Percentiles rank a stretch among this genome's conserved stretches.
phyloP scores from a whole-genome alignment of 495 filamentous ascomycete species.

The Aspergillus incahuasiensis region DNA sequence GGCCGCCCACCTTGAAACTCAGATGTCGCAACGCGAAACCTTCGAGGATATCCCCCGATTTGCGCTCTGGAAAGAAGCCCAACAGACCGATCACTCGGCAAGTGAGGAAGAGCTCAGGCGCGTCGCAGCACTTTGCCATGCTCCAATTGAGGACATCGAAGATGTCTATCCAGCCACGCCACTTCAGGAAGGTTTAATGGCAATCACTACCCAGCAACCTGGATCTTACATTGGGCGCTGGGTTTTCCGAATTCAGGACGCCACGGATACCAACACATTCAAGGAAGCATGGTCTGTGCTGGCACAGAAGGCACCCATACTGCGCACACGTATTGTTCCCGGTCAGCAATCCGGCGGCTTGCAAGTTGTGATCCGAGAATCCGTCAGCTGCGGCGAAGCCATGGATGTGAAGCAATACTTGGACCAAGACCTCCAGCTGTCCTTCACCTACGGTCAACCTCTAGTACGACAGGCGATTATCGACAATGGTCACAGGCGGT shows the following conservation, averaged over 20 bases:
- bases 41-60: neutral
- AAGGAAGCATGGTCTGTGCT: constrained; percentile 39
- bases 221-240: constrained; percentile 25
- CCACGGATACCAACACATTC: constrained; percentile 31
- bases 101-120: neutral
- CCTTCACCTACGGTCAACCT: constrained; percentile 4
- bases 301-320: constrained; percentile 22
- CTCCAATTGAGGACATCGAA: constrained; percentile 22
- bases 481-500: neutral
- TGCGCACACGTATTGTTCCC: constrained; percentile 36
- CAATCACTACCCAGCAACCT: constrained; percentile 39
- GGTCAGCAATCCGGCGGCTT: constrained; percentile 20
- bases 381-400: constrained; percentile 27
- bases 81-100: neutral
- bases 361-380: constrained; percentile 41
- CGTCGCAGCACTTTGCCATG: constrained; percentile 10
- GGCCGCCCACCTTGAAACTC: constrained; percentile 8
- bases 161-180: constrained; percentile 59
- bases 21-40: neutral
- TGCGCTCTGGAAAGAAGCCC: constrained; percentile 1
- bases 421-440: neutral
- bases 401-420: constrained; percentile 12
- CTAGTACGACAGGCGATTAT: constrained; percentile 36
- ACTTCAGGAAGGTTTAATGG: constrained; percentile 57
- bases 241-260: constrained; percentile 25